phyloP scores from a whole-genome alignment of 2,329 filamentous ascomycete species.

The Chalaropsis ovoidea region DNA sequence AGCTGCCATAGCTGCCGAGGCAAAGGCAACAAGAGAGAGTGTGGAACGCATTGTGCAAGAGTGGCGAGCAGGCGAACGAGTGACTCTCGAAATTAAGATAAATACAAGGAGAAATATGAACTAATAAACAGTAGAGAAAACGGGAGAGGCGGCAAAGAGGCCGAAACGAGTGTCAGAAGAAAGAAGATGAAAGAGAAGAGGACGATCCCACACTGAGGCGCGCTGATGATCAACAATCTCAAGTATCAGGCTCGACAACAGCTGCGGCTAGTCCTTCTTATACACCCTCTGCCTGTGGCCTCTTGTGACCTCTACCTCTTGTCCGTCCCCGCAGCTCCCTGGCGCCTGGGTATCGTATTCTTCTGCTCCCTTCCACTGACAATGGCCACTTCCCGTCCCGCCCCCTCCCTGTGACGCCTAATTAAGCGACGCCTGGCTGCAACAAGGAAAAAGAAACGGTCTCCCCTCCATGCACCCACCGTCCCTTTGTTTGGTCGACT shows the following conservation, averaged over 20 bases:
- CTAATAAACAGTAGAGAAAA: background rate
- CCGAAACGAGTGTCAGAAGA: constrained; percentile 13
- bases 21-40: constrained; percentile 5
- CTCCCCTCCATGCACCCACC: background rate
- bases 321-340: background rate
- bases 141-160: background rate
- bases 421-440: background rate
- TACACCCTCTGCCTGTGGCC: background rate
- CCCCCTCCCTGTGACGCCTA: background rate
- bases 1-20: constrained; percentile 20
- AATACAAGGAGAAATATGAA: background rate
- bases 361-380: background rate
- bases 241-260: background rate
- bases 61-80: background rate
- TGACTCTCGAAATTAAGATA: background rate
- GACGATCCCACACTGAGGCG: constrained; percentile 8
- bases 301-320: background rate
- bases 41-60: constrained; percentile 15
- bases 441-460: background rate
- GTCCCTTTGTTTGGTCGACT: background rate
- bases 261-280: background rate
- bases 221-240: background rate
- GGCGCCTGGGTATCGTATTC: constrained; percentile 1
- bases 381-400: background rate
- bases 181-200: background rate